Conservation (phyloP, 169 alveolate species). For the Sarcocystis neurona region DNA sequence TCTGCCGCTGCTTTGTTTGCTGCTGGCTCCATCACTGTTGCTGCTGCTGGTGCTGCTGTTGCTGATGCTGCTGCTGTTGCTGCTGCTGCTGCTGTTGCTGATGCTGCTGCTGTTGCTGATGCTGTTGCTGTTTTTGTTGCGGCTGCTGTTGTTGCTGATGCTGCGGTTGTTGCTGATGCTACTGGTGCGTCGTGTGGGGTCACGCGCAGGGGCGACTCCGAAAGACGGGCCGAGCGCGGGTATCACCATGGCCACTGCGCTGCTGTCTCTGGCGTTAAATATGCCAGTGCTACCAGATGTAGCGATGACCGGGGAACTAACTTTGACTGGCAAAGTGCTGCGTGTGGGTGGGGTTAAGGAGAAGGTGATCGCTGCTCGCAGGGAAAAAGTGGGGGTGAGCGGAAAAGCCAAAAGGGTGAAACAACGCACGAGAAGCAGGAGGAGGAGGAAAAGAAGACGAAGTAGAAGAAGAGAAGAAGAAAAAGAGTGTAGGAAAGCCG, state of each 20-base stretch:
- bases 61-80: too few relatives aligned
- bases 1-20: too few relatives aligned
- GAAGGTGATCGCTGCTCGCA: slow-evolving; percentile 90
- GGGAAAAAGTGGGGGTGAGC: slow-evolving; percentile 82
- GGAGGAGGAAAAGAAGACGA: not conserved
- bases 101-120: too few relatives aligned
- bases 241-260: slow-evolving; percentile 89
- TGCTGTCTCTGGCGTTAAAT: slow-evolving; percentile 82
- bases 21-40: too few relatives aligned
- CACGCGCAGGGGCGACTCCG: slow-evolving; percentile 88
- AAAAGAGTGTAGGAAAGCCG: too few relatives aligned
- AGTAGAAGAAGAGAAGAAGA: not conserved
- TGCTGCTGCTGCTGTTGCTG: too few relatives aligned
- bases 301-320: slow-evolving; percentile 97
- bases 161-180: not conserved
- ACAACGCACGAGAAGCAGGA: too few relatives aligned
- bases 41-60: too few relatives aligned
- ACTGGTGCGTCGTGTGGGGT: too few relatives aligned
- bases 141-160: too few relatives aligned
- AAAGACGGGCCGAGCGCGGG: slow-evolving; percentile 97
- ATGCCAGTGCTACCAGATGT: slow-evolving; percentile 76
- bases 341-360: slow-evolving; percentile 93
- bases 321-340: slow-evolving; percentile 91
- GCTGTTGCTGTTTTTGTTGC: too few relatives aligned
- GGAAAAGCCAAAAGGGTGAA: not conserved